Conservation (phyloP, 345 rosid genomes). For the Noccaea caerulescens region DNA sequence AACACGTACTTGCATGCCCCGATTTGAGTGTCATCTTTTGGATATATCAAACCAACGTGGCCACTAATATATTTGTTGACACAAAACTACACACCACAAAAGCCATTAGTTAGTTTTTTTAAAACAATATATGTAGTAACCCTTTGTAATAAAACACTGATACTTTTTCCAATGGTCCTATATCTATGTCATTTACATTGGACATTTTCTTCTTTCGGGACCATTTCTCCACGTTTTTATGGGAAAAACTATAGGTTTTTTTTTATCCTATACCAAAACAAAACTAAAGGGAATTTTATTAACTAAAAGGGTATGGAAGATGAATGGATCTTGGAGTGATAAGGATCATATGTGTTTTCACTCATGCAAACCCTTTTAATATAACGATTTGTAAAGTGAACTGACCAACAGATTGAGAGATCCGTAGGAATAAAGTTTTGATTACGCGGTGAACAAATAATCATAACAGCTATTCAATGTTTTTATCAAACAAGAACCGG, state of each 20-base stretch:
- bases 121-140: no score
- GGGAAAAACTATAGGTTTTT: neutral
- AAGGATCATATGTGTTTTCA: neutral
- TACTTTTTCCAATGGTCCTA: conserved; percentile 18
- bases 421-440: neutral
- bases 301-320: neutral
- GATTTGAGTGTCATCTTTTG: conserved; percentile 39
- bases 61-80: conserved; percentile 41
- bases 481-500: no score
- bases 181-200: conserved; percentile 31
- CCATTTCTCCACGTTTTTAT: conserved; percentile 39
- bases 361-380: neutral
- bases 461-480: no score
- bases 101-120: neutral
- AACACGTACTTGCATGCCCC: conserved; percentile 41
- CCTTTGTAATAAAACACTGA: neutral
- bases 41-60: conserved; percentile 40
- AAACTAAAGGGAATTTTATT: neutral
- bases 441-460: neutral
- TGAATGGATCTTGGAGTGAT: conserved; percentile 5
- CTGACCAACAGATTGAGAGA: conserved; percentile 29
- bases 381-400: conserved; percentile 11
- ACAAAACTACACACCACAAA: conserved; percentile 24
- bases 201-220: conserved; percentile 44
- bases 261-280: conserved; percentile 3